phyloP scores from a whole-genome alignment of 495 filamentous ascomycete genomes.

The Penicillium diatomitis region DNA sequence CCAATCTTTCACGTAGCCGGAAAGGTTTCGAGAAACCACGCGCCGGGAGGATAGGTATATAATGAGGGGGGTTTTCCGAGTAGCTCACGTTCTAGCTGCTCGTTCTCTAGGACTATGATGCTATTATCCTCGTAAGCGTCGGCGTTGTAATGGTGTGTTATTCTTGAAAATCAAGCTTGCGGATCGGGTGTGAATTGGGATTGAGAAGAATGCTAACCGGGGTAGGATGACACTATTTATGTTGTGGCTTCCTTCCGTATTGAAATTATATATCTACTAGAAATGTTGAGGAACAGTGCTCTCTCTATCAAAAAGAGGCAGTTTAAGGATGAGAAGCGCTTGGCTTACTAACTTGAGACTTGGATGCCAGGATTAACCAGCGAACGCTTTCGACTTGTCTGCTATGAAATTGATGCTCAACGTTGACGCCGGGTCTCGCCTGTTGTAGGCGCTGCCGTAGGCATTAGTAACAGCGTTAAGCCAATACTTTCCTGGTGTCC shows the following conservation, averaged over 20 bases:
- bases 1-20: constrained; percentile 1
- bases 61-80: neutral
- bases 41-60: neutral
- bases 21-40: neutral
- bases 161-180: neutral
- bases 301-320: neutral
- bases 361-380: neutral
- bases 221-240: neutral
- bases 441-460: neutral
- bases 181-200: neutral
- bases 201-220: neutral
- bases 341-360: neutral
- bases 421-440: neutral
- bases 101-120: neutral
- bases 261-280: neutral
- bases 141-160: neutral
- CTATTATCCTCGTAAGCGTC: neutral
- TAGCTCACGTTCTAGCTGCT: neutral
- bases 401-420: neutral
- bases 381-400: neutral
- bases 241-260: neutral
- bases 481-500: neutral
- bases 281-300: neutral
- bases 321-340: neutral
- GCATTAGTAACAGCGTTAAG: too few species aligned